These are phyloP conservation scores for Amanita thiersii DNA, from an alignment of 768 basidiomycete species.

Conservation along the genomic window DNA sequence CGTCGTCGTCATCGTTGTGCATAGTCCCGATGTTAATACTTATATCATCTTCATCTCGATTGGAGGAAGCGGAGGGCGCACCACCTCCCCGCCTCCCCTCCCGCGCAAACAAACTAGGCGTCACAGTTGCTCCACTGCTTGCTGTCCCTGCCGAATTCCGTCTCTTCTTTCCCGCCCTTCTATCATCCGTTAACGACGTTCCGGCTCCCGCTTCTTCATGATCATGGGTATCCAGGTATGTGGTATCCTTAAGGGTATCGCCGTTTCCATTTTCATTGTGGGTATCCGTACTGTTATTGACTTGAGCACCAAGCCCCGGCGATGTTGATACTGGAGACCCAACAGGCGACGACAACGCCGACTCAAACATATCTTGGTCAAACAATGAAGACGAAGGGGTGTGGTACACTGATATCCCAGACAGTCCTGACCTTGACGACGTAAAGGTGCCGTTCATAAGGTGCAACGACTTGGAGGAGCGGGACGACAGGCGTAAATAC, in stretches of 20 bases:
- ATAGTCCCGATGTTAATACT: background rate
- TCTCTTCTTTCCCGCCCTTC: too few species aligned
- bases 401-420: constrained; percentile 58
- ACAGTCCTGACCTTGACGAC: too few species aligned
- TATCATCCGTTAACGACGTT: too few species aligned
- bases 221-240: too few species aligned
- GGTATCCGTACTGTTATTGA: too few species aligned
- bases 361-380: constrained; percentile 38
- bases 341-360: constrained; percentile 53
- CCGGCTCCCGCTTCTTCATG: too few species aligned
- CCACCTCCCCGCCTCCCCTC: constrained; percentile 6
- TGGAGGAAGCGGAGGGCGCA: background rate
- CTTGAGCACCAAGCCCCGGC: too few species aligned
- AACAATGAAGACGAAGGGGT: constrained; percentile 76
- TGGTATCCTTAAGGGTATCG: too few species aligned
- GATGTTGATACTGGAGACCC: constrained; percentile 16
- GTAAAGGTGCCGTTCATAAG: constrained; percentile 44
- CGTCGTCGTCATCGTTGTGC: background rate
- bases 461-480: constrained; percentile 37
- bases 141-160: too few species aligned
- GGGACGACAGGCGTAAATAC: constrained; percentile 27
- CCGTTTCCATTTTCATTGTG: too few species aligned
- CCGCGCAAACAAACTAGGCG: constrained; percentile 48
- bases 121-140: constrained; percentile 47
- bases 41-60: background rate